Percentiles rank a stretch among this genome's conserved stretches.
Evolutionary conservation across 139 green algal genomes (phyloP).

Genomic region (Chlamydomonas eustigma): DNA sequence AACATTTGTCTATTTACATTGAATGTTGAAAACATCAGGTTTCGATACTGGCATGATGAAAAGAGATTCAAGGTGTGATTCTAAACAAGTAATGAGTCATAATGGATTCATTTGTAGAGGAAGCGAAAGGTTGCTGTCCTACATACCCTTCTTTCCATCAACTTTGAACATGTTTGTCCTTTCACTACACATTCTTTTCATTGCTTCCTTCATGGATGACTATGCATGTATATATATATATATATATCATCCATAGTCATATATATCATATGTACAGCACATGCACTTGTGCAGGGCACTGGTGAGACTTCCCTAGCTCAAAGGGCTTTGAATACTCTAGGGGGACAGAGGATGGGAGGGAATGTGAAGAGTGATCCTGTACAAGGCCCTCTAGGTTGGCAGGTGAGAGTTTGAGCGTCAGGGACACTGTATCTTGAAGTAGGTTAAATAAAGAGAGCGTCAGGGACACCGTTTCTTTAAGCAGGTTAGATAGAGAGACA

Average conservation of each 20-base stretch:
- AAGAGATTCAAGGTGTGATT: conserved; percentile 47
- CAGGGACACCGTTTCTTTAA: neutral
- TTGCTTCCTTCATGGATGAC: too few species aligned
- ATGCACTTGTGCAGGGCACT: conserved; percentile 8
- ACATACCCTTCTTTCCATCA: neutral
- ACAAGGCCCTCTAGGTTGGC: conserved; percentile 40
- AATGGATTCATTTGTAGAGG: neutral
- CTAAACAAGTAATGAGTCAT: neutral
- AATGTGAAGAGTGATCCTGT: conserved; percentile 23
- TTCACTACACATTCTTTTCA: too few species aligned
- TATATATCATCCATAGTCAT: neutral
- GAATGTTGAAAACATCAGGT: too few species aligned
- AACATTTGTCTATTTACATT: too few species aligned
- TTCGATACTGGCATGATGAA: conserved; percentile 48
- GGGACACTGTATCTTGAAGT: neutral
- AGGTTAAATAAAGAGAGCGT: neutral
- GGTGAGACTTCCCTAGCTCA: conserved; percentile 37
- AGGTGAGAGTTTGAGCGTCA: conserved; percentile 10
- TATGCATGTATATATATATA: neutral
- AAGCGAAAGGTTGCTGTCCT: neutral
- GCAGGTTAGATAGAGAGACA: neutral
- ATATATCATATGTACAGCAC: neutral
- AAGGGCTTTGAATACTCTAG: conserved; percentile 26
- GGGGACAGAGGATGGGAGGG: conserved; percentile 33
- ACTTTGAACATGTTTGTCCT: too few species aligned